These are phyloP conservation scores for Trypanosoma brucei DNA, from an alignment of 208 protist species.

Conservation along the genomic window DNA sequence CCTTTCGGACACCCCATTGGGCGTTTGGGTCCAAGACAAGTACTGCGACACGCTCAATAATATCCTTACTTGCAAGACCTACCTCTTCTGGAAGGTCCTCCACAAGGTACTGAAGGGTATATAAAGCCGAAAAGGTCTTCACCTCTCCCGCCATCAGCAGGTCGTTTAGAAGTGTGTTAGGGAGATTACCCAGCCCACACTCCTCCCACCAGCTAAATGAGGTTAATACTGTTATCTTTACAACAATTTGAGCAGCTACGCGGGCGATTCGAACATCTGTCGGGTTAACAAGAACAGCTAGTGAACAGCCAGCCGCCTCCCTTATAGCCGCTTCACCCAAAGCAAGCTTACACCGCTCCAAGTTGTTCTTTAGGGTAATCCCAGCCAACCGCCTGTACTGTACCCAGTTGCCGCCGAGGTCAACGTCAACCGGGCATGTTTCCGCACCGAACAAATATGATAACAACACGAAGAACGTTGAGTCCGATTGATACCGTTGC, in stretches of 20 bases:
- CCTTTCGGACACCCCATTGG: slow-evolving; percentile 48
- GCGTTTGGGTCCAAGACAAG: slow-evolving; percentile 27
- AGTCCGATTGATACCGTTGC: slow-evolving; percentile 76
- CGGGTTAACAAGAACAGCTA: slow-evolving; percentile 45
- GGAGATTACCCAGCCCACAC: slow-evolving; percentile 52
- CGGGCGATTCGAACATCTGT: slow-evolving; percentile 56
- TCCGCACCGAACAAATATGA: slow-evolving; percentile 55
- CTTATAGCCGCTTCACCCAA: slow-evolving; percentile 73
- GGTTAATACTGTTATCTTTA: slow-evolving; percentile 73
- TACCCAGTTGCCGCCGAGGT: slow-evolving; percentile 49
- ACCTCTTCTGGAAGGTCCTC: slow-evolving; percentile 82
- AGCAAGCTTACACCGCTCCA: slow-evolving; percentile 47
- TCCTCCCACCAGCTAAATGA: slow-evolving; percentile 79
- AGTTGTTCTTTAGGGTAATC: slow-evolving; percentile 85
- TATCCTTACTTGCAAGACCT: slow-evolving; percentile 59
- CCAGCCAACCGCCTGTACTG: slow-evolving; percentile 75
- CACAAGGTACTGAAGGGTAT: slow-evolving; percentile 84
- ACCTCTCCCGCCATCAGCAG: slow-evolving; percentile 52
- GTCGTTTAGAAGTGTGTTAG: slow-evolving; percentile 58
- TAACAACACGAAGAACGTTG: slow-evolving; percentile 74
- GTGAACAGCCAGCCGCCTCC: slow-evolving; percentile 54
- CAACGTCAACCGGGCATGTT: slow-evolving; percentile 41
- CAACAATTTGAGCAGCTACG: slow-evolving; percentile 78
- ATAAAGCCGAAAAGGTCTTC: slow-evolving; percentile 70
- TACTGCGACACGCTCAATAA: slow-evolving; percentile 55